Evolutionary conservation across 225 moss, liverwort and hornwort genomes (phyloP).

Genomic region (Neckera pumila): DNA sequence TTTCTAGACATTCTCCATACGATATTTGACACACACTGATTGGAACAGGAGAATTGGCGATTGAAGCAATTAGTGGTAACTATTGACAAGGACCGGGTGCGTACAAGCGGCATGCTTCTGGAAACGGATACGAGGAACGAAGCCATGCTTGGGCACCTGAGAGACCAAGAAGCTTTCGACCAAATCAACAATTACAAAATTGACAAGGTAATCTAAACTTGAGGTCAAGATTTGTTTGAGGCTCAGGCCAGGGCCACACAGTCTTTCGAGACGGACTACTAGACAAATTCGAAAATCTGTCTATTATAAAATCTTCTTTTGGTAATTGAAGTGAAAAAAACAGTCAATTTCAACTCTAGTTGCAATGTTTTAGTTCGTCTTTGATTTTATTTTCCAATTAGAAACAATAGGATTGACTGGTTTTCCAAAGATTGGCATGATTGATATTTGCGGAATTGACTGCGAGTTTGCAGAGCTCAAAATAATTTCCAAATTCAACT

Average conservation of each 20-base stretch:
- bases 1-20: not conserved
- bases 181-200: conserved; percentile 16
- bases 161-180: conserved; percentile 41
- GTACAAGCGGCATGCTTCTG: conserved; percentile 29
- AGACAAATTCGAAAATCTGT: not conserved
- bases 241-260: not conserved
- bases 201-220: not conserved
- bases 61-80: conserved; percentile 49
- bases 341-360: not conserved
- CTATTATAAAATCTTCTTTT: not conserved
- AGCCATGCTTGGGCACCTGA: conserved; percentile 30
- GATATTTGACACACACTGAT: not conserved
- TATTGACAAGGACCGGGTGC: conserved; percentile 49
- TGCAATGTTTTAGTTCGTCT: not conserved
- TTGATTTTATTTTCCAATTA: not conserved
- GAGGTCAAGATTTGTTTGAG: not conserved
- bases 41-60: conserved; percentile 37
- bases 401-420: not conserved
- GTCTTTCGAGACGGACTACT: not conserved
- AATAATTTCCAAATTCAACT: not conserved
- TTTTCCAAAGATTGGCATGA: not conserved
- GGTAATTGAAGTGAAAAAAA: not conserved
- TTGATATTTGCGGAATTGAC: not conserved
- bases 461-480: not conserved
- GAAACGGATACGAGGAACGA: conserved; percentile 53